phyloP scores from a whole-genome alignment of 1,284 basidiomycete genomes.

The Ceratobasidium sp. region DNA sequence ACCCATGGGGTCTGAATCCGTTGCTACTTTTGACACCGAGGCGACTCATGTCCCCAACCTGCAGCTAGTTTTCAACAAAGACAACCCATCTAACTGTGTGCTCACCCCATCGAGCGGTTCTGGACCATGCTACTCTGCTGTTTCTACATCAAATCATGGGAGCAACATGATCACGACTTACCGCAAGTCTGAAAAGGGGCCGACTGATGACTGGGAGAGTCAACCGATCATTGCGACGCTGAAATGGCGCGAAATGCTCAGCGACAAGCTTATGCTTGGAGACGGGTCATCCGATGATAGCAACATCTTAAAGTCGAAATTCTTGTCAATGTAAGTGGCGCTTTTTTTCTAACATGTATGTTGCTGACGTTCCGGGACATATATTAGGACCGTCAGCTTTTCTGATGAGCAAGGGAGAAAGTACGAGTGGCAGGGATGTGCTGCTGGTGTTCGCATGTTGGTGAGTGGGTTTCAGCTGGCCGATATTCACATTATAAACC shows the following conservation, averaged over 20 bases:
- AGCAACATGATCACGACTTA: neutral
- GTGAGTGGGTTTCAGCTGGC: neutral
- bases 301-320: slow-evolving; percentile 1
- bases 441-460: slow-evolving; percentile 8
- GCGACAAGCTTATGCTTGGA: neutral
- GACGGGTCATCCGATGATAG: neutral
- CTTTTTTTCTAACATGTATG: neutral
- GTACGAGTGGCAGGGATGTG: slow-evolving; percentile 37
- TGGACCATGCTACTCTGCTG: slow-evolving; percentile 7
- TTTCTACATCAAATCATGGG: neutral
- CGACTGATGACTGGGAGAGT: slow-evolving; percentile 8
- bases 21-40: neutral
- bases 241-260: slow-evolving; percentile 3
- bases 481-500: neutral
- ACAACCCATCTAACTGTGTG: slow-evolving; percentile 19
- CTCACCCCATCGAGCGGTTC: neutral
- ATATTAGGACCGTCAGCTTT: slow-evolving; percentile 23
- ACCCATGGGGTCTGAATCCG: neutral
- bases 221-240: slow-evolving; percentile 6
- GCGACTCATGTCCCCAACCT: slow-evolving; percentile 1
- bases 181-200: slow-evolving; percentile 8
- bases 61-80: slow-evolving; percentile 11
- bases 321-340: neutral
- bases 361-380: neutral
- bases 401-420: slow-evolving; percentile 37